phyloP scores from a whole-genome alignment of 2,329 filamentous ascomycete genomes.

The Nannizziopsis barbatae region DNA sequence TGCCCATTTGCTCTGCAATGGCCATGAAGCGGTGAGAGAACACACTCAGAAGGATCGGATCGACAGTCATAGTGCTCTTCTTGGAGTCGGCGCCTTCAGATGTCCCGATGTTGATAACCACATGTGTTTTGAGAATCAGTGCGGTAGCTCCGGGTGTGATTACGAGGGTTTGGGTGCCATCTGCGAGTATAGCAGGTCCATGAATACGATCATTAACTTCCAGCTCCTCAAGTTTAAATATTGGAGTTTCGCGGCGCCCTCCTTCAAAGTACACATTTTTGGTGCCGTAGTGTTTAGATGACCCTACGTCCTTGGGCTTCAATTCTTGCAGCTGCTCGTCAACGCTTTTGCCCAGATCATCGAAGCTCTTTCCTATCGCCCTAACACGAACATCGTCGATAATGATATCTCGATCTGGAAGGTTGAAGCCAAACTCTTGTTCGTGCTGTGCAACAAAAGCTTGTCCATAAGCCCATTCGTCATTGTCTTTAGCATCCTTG shows the following conservation, averaged over 20 bases:
- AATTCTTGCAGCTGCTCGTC: constrained; percentile 70
- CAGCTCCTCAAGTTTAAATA: constrained; percentile 71
- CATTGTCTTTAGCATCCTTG: constrained; percentile 49
- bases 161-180: constrained; percentile 63
- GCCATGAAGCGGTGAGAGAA: constrained; percentile 78
- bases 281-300: constrained; percentile 54
- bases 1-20: constrained; percentile 75
- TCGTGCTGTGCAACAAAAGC: constrained; percentile 81
- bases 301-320: constrained; percentile 46
- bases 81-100: constrained; percentile 39
- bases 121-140: constrained; percentile 67
- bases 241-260: constrained; percentile 62
- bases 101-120: constrained; percentile 65
- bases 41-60: constrained; percentile 66
- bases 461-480: constrained; percentile 70
- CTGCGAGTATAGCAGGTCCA: constrained; percentile 77
- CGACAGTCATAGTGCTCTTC: constrained; percentile 46
- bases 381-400: constrained; percentile 81
- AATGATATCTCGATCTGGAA: constrained; percentile 76
- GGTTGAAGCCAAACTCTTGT: constrained; percentile 85
- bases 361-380: constrained; percentile 80
- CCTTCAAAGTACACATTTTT: constrained; percentile 75
- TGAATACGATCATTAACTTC: constrained; percentile 58
- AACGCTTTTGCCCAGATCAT: constrained; percentile 66
- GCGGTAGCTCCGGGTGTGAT: constrained; percentile 63